phyloP scores from a whole-genome alignment of 129 eudicot species.

The Tanacetum coccineum region DNA sequence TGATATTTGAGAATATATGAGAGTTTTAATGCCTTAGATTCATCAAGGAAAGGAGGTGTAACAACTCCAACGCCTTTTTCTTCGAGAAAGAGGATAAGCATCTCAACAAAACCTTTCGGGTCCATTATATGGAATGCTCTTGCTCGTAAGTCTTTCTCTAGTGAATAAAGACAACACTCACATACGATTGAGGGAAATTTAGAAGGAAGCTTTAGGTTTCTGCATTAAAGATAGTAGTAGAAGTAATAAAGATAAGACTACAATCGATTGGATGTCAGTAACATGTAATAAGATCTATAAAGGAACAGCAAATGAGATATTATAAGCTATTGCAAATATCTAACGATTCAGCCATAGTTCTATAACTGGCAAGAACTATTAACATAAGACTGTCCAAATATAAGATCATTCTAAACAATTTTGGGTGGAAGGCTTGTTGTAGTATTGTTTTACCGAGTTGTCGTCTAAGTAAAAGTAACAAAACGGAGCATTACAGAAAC shows the following conservation, averaged over 20 bases:
- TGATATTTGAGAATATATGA: neutral
- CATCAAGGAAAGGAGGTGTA: conserved; percentile 54
- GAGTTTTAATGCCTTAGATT: conserved; percentile 42
- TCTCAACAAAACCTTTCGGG: conserved; percentile 75
- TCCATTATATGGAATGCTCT: conserved; percentile 92
- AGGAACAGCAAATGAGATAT: neutral
- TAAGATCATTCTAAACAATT: neutral
- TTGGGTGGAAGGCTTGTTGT: neutral
- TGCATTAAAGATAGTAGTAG: conserved; percentile 29
- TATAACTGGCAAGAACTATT: neutral
- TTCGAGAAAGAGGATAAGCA: conserved; percentile 85
- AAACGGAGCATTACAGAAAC: no score
- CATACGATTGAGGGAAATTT: conserved; percentile 82
- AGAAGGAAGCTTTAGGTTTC: conserved; percentile 95
- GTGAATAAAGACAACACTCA: conserved; percentile 78
- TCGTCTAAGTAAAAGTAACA: neutral
- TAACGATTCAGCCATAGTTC: neutral
- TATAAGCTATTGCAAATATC: neutral
- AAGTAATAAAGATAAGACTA: conserved; percentile 1
- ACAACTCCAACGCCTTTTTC: conserved; percentile 52
- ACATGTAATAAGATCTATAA: conserved; percentile 1
- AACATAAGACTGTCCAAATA: neutral
- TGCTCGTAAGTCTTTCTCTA: conserved; percentile 69
- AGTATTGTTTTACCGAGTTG: neutral
- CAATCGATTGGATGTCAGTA: neutral